Evolutionary conservation across 1,284 basidiomycete species (phyloP).

Genomic region (Afroboletus lepidellus): DNA sequence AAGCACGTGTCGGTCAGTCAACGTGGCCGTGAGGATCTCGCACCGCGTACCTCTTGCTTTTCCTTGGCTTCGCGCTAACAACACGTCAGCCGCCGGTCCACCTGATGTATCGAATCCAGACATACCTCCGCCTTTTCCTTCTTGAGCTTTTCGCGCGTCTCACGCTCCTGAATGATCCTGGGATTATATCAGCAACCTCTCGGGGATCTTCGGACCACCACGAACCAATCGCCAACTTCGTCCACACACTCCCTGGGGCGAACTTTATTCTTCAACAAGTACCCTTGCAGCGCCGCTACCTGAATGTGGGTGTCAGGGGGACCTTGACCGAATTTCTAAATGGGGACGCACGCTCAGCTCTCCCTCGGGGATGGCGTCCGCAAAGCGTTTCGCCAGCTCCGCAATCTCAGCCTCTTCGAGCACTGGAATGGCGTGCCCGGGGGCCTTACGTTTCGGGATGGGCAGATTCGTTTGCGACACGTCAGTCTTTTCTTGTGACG

Average conservation of each 20-base stretch:
- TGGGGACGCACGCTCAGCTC: constrained; percentile 68
- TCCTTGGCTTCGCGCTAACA: constrained; percentile 70
- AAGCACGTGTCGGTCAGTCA: constrained; percentile 4
- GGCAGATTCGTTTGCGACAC: constrained; percentile 65
- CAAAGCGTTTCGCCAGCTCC: constrained; percentile 74
- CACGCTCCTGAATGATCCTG: constrained; percentile 72
- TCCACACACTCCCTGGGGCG: constrained; percentile 78
- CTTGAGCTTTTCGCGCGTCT: constrained; percentile 77
- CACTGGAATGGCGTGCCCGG: constrained; percentile 59
- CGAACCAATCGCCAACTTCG: constrained; percentile 67
- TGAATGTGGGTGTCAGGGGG: constrained; percentile 30
- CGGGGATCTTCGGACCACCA: constrained; percentile 11
- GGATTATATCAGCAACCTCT: constrained; percentile 4
- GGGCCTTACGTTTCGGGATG: constrained; percentile 60
- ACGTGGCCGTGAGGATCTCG: neutral
- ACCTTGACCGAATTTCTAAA: neutral
- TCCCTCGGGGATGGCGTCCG: constrained; percentile 73
- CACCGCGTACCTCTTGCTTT: constrained; percentile 55
- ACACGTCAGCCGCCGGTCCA: constrained; percentile 15
- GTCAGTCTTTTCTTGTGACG: constrained; percentile 39
- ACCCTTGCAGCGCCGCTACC: constrained; percentile 84
- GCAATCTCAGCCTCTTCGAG: constrained; percentile 72
- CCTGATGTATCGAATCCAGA: neutral
- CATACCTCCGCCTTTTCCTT: constrained; percentile 79
- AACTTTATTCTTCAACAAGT: constrained; percentile 81